Evolutionary conservation across 2,329 filamentous ascomycete genomes (phyloP).

Genomic region (Ceratocystis cacaofunesta): DNA sequence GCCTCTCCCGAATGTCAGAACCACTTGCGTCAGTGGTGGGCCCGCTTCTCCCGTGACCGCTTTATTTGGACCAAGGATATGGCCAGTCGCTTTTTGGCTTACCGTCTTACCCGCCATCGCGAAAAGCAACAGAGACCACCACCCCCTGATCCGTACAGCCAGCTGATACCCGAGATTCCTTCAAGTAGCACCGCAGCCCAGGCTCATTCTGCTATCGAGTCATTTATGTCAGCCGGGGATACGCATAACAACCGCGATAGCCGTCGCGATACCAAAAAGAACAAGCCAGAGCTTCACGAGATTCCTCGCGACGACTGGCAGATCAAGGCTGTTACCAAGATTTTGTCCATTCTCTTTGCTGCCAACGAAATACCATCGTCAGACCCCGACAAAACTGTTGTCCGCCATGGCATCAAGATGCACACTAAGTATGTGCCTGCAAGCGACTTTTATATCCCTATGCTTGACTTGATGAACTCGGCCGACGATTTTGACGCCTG

Average conservation of each 20-base stretch:
- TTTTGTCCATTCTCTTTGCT: slow-evolving; percentile 67
- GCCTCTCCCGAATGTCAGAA: slow-evolving; percentile 61
- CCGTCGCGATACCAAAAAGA: not conserved
- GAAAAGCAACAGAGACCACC: slow-evolving; percentile 47
- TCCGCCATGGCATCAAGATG: slow-evolving; percentile 23
- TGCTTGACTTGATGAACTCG: slow-evolving; percentile 66
- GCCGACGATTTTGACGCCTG: slow-evolving; percentile 76
- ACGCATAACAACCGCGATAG: not conserved
- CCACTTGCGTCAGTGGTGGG: slow-evolving; percentile 64
- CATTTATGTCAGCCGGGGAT: not conserved
- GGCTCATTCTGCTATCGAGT: slow-evolving; percentile 6
- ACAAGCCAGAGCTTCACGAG: not conserved
- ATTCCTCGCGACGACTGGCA: slow-evolving; percentile 61
- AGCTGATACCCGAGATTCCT: slow-evolving; percentile 58
- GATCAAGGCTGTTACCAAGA: slow-evolving; percentile 61
- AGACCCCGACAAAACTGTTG: slow-evolving; percentile 15
- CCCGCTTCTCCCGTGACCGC: slow-evolving; percentile 49
- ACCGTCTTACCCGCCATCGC: slow-evolving; percentile 58
- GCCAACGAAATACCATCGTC: slow-evolving; percentile 50
- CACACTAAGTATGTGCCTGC: slow-evolving; percentile 59
- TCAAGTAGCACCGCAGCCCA: not conserved
- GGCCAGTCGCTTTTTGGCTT: slow-evolving; percentile 63
- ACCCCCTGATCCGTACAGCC: slow-evolving; percentile 45
- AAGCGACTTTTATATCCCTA: slow-evolving; percentile 73
- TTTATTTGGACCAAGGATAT: slow-evolving; percentile 66